phyloP scores from a whole-genome alignment of 495 filamentous ascomycete species.

The Podospora pseudoanserina region DNA sequence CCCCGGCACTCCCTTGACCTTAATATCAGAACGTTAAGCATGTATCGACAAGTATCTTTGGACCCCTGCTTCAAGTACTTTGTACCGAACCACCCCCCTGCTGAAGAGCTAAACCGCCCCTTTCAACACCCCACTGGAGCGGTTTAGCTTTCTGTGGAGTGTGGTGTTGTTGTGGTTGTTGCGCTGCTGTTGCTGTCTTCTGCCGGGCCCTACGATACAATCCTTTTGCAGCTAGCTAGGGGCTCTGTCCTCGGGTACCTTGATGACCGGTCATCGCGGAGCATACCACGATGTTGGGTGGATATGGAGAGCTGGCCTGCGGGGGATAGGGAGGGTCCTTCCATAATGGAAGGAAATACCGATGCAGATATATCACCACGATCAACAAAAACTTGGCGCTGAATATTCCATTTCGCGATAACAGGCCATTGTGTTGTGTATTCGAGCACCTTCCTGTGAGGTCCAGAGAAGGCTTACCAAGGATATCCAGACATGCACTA shows the following conservation, averaged over 20 bases:
- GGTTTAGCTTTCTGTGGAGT: neutral
- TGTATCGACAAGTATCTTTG: neutral
- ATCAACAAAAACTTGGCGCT: neutral
- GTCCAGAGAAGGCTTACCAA: neutral
- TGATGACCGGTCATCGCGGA: neutral
- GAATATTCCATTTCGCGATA: neutral
- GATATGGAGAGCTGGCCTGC: neutral
- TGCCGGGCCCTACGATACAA: constrained; percentile 19
- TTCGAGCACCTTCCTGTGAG: neutral
- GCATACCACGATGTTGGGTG: constrained; percentile 3
- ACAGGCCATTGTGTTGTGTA: neutral
- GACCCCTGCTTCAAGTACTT: neutral
- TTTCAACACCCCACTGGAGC: constrained; percentile 2
- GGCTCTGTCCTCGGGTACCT: neutral
- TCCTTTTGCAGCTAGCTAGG: neutral
- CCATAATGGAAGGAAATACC: neutral
- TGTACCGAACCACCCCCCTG: constrained; percentile 5
- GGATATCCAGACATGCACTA: constrained; percentile 4
- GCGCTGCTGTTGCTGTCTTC: constrained; percentile 16
- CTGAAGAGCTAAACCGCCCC: neutral
- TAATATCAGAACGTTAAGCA: constrained; percentile 7
- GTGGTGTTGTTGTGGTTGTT: neutral
- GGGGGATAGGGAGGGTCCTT: neutral
- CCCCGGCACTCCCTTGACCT: neutral
- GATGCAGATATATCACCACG: neutral